Base-by-base conservation (phyloP, 176 grass and related monocot species). In the Leersia perrieri region DNA sequence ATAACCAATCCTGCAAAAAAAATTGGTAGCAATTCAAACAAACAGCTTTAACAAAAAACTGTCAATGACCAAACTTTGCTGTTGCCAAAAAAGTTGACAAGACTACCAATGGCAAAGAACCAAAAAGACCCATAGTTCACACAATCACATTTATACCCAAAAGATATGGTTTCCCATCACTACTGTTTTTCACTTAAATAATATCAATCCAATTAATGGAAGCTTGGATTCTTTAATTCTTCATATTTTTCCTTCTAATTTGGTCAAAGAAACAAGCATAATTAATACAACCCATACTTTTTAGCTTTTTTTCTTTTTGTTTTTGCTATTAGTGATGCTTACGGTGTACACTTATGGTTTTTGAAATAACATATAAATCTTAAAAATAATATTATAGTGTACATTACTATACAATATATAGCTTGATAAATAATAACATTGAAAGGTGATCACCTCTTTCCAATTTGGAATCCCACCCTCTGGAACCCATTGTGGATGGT, bases 401-500 rank as follows among this genome's bases (percentile, higher is more conserved):
- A 53, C 33, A 53, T 73, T 60, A 79, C 49, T 84, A 86, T n/a
- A 28, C 55, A 77, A 84, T 78, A 83, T 73, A 84, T 32, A 72
- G 62, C 34, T 75, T 64, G 70, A 89, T 55, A 82, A 41, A 73
- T 76, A 89, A 87, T 78, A 57, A 75, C 74, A 87, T 86, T 73
- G 67, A 82, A n/a, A 84, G 83, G 84, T 79, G 60, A 68, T 95
- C 93, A 99, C 97, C 97, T 99, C 93, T 99, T 93, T 95, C 93
- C 97, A 99, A 57, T 95, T 86, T 84, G 90, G 97, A 75, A 95
- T 74, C 76, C 97, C 93, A 84, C 87, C 89, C 77, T 90, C 82
- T 72, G 90, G 97, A 86, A 95, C 97, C 97, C 91, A 99, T 82
- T 90, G 80, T 88, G 97, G 97, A 90, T 99, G 97, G 60, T 99